Conservation (phyloP, 306 rosid species). For the Vicia sativa region DNA sequence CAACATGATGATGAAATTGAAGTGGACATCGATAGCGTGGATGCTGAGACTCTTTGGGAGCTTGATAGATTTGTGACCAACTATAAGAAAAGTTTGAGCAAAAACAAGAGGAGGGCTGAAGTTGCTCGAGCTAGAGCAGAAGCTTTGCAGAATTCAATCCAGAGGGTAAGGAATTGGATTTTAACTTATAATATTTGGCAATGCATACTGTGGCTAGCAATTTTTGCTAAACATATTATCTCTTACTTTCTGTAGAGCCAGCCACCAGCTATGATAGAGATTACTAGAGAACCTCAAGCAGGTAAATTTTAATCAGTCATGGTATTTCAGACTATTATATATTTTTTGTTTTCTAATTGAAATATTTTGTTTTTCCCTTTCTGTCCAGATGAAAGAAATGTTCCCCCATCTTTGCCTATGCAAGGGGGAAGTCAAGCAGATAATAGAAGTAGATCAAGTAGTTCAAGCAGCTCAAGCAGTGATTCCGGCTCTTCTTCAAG, state of each 20-base stretch:
- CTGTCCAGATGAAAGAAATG: slow-evolving; percentile 58
- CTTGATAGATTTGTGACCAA: slow-evolving; percentile 94
- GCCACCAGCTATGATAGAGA: slow-evolving; percentile 47
- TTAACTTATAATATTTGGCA: neutral
- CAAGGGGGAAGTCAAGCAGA: slow-evolving; percentile 62
- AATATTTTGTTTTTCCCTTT: slow-evolving; percentile 2
- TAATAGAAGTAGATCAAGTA: slow-evolving; percentile 88
- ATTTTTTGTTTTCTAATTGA: slow-evolving; percentile 18
- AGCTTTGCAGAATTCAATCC: slow-evolving; percentile 51
- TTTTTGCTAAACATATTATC: slow-evolving; percentile 28
- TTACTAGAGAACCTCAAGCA: slow-evolving; percentile 54
- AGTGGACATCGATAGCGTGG: slow-evolving; percentile 92
- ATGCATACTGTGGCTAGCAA: neutral
- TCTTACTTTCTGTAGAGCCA: slow-evolving; percentile 43
- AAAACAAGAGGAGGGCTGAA: slow-evolving; percentile 85
- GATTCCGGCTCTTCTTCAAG: slow-evolving; percentile 96
- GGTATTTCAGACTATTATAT: slow-evolving; percentile 22
- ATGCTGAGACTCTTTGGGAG: slow-evolving; percentile 95
- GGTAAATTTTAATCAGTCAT: slow-evolving; percentile 49
- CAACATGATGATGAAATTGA: slow-evolving; percentile 95
- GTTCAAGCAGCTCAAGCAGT: slow-evolving; percentile 96
- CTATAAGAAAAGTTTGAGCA: slow-evolving; percentile 93
- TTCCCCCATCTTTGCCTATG: slow-evolving; percentile 54
- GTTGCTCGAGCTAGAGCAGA: slow-evolving; percentile 72
- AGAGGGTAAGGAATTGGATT: slow-evolving; percentile 49